Percentiles rank a stretch among this genome's conserved stretches.
Conservation (phyloP, 768 basidiomycete species). For the Tricholoma bakamatsutake region DNA sequence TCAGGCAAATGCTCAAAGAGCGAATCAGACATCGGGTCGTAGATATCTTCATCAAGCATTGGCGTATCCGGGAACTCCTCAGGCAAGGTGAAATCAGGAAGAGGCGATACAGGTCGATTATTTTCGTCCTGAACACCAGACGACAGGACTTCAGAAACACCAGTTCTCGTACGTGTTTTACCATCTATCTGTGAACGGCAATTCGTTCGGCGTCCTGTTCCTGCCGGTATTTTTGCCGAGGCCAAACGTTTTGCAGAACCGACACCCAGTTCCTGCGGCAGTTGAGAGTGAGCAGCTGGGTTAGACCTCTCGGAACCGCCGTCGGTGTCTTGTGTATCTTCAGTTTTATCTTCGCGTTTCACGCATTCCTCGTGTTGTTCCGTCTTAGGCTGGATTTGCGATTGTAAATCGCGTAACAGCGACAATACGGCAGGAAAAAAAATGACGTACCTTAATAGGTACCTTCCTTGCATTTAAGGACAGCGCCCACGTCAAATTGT, state of each 20-base stretch:
- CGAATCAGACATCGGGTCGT: slow-evolving; percentile 12
- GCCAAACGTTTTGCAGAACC: slow-evolving; percentile 14
- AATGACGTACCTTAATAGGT: not conserved
- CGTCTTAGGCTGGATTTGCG: not conserved
- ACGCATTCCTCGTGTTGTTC: not conserved
- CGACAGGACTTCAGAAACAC: not conserved
- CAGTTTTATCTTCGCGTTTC: not conserved
- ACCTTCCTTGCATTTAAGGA: not conserved
- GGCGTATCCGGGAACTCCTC: slow-evolving; percentile 17
- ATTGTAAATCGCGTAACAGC: not conserved
- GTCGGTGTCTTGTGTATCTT: not conserved
- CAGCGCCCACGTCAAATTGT: slow-evolving; percentile 39
- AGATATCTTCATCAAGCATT: slow-evolving; percentile 8
- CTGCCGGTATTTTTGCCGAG: slow-evolving; percentile 8
- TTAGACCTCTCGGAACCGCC: not conserved
- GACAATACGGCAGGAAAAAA: not conserved
- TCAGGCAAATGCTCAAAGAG: slow-evolving; percentile 13
- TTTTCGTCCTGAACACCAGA: not conserved
- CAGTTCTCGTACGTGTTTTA: not conserved
- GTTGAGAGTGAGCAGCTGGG: not conserved
- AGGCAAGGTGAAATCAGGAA: slow-evolving; percentile 22
- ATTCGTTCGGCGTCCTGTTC: not conserved
- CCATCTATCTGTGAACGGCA: not conserved
- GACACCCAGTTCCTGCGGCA: not conserved
- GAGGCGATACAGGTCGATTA: slow-evolving; percentile 8